A percentile compares a stretch with the other conserved stretches of the same genome.
Evolutionary conservation across 257 asterid species (phyloP).

Genomic region (Plectranthus barbatus): DNA sequence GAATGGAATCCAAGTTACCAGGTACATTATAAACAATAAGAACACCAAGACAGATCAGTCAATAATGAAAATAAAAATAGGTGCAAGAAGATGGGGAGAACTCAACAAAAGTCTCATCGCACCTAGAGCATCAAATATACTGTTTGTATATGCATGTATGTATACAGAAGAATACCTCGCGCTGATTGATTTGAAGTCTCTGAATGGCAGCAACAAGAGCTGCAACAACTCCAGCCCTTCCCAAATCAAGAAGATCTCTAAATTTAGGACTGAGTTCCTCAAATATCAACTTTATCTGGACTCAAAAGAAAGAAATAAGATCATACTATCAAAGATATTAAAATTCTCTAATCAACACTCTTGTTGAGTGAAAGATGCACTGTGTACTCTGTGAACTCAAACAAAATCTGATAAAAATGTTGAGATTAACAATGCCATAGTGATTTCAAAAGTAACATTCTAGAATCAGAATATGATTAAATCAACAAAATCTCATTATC

Average conservation of each 20-base stretch:
- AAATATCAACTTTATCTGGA: slow-evolving; percentile 64
- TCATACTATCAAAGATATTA: not conserved
- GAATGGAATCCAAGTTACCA: slow-evolving; percentile 9
- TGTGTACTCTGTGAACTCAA: not conserved
- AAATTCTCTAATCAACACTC: not conserved
- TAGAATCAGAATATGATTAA: not conserved
- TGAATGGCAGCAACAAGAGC: slow-evolving; percentile 78
- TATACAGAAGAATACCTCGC: slow-evolving; percentile 31
- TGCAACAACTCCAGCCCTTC: slow-evolving; percentile 87
- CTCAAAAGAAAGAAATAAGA: slow-evolving; percentile 10
- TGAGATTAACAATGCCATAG: not conserved
- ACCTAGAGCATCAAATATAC: too few relatives aligned
- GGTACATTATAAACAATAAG: not conserved
- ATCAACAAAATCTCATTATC: not conserved
- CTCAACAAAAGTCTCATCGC: not conserved
- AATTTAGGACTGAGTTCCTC: slow-evolving; percentile 72
- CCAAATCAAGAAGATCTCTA: slow-evolving; percentile 65
- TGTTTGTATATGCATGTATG: not conserved
- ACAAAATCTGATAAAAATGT: not conserved
- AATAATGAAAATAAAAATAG: not conserved
- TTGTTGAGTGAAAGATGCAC: too few relatives aligned
- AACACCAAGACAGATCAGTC: not conserved
- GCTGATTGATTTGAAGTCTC: slow-evolving; percentile 60
- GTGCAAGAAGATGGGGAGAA: not conserved
- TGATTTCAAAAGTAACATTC: not conserved